Base-by-base conservation (phyloP, 331 rosid genomes). In the Malus hybrid region DNA sequence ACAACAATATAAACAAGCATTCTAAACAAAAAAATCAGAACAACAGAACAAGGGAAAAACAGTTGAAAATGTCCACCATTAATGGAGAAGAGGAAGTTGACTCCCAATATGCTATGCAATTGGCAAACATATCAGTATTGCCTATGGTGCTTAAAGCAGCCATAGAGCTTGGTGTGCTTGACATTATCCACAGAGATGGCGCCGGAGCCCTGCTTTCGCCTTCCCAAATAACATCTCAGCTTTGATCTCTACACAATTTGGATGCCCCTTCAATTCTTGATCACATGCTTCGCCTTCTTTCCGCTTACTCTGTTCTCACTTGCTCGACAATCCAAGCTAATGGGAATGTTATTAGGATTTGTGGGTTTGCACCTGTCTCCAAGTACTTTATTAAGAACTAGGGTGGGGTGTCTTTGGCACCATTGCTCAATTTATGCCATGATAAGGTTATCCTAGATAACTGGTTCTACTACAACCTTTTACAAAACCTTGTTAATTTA, bases 61-160 rank as follows among this genome's bases (percentile, higher is more conserved):
- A 67, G 69, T 33, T 36, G n/a, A 22, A 36, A 70, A 71, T 71
- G 72, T 22, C 29, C 53, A 42, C 4, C 55, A 36, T 20, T 1
- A 48, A 39, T 4, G 62, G 65, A 19, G 75, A 74, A 34, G 78
- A 75, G 50, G 75, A 72, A 7, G 68, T 14, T 24, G 29, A 65
- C 14, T 62, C 57, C 28, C 15, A 50, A 29, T 52, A 71, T 55
- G 72, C 12, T 39, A 2, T 2, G 44, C 44, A 39, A 9, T 39
- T 39, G 44, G 44, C 44, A 39, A 39, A 39, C 44, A 11, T 39
- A 39, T 39, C 53, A 9, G 11, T 10, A 36, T n/a, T 1, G 24
- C 80, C 82, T 5, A 68, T 63, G 64, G 79, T 56, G 22, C 30
- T 77, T 13, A 82, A 77, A 82, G 76, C 79, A 24, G 24, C 24